Conservation (phyloP, 2,329 filamentous ascomycete species). For the Trichothecium roseum region DNA sequence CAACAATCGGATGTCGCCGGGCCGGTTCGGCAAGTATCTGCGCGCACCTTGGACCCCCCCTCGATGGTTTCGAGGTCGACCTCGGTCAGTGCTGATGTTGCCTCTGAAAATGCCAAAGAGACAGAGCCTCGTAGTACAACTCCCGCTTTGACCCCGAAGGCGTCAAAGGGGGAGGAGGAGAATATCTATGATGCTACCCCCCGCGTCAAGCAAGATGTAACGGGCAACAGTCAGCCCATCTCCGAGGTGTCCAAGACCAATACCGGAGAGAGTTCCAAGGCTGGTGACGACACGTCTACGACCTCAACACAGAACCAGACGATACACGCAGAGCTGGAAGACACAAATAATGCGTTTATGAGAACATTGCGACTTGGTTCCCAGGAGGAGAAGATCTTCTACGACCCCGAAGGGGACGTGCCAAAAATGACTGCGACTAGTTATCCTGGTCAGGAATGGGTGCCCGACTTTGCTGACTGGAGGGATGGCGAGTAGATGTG, state of each 20-base stretch:
- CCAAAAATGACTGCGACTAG: conserved; percentile 55
- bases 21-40: background rate
- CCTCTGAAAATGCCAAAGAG: background rate
- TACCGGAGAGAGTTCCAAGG: background rate
- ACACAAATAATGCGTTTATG: conserved; percentile 32
- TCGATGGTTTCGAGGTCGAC: background rate
- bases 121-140: background rate
- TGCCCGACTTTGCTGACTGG: conserved; percentile 23
- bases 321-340: conserved; percentile 23
- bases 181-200: conserved; percentile 23
- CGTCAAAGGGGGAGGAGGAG: conserved; percentile 12
- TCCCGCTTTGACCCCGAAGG: conserved; percentile 9
- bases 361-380: conserved; percentile 30
- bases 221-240: background rate
- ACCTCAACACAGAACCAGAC: background rate
- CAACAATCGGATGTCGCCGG: too few species aligned
- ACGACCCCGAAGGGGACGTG: conserved; percentile 24
- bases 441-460: conserved; percentile 65
- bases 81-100: background rate
- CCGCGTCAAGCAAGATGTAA: conserved; percentile 8
- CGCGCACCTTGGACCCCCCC: background rate
- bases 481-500: background rate
- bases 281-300: background rate
- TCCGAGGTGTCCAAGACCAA: conserved; percentile 1
- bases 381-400: conserved; percentile 45